phyloP scores from a whole-genome alignment of 352 stramenopile species.

The Phytophthora ohioensis region DNA sequence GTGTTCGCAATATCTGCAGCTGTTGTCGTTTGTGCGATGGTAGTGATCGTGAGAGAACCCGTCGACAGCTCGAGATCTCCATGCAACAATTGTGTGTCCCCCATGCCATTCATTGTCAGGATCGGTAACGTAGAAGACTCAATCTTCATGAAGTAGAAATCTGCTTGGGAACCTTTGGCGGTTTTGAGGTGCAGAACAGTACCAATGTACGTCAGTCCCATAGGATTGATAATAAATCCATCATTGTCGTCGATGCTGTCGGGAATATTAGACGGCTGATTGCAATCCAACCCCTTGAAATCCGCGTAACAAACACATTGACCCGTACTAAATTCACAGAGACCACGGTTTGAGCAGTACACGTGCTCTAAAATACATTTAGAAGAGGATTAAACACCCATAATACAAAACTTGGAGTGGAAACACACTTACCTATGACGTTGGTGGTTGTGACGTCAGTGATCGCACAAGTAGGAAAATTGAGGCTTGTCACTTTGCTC shows the following conservation, averaged over 20 bases:
- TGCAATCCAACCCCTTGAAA: conserved; percentile 80
- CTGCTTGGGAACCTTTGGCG: conserved; percentile 53
- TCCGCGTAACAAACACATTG: conserved; percentile 78
- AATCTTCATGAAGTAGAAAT: conserved; percentile 78
- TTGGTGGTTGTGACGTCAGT: conserved; percentile 63
- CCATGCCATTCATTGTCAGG: conserved; percentile 64
- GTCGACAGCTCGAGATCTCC: conserved; percentile 65
- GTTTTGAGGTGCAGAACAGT: conserved; percentile 73
- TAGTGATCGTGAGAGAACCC: conserved; percentile 58
- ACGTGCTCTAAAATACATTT: conserved; percentile 61
- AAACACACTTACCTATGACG: conserved; percentile 52
- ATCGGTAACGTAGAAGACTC: conserved; percentile 54
- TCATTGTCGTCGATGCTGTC: conserved; percentile 78
- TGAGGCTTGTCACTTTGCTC: conserved; percentile 53
- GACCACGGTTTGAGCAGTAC: conserved; percentile 81
- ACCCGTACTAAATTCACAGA: conserved; percentile 78
- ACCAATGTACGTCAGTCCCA: conserved; percentile 60
- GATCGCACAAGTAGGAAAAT: conserved; percentile 68
- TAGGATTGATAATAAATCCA: conserved; percentile 72
- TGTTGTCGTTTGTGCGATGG: conserved; percentile 15
- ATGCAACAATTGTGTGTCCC: conserved; percentile 57
- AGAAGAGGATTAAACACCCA: not conserved
- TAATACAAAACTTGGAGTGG: conserved; percentile 1
- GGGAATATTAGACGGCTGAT: conserved; percentile 69
- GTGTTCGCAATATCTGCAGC: conserved; percentile 53